Conservation (phyloP, 805 yeast genomes). For the Starmerella bombi region DNA sequence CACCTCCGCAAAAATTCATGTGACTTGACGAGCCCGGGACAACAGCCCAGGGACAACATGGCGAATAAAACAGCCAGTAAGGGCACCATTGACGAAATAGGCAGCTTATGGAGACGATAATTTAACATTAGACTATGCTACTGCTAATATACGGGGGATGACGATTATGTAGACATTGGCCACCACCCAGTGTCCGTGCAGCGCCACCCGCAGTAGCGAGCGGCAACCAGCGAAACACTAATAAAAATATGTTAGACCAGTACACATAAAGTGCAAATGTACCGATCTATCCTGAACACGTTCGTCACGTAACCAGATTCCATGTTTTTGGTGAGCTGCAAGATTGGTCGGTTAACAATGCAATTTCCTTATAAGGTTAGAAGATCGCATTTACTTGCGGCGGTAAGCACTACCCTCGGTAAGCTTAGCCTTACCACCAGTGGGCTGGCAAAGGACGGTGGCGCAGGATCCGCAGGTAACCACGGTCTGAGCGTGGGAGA, state of each 20-base stretch:
- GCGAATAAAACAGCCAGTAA: no score
- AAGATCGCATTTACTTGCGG: slow-evolving; percentile 57
- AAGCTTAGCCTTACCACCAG: slow-evolving; percentile 99
- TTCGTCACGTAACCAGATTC: not conserved
- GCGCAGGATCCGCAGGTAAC: slow-evolving; percentile 98
- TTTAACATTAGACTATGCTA: not conserved
- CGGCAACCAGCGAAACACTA: not conserved
- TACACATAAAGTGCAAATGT: not conserved
- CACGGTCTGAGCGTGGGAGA: slow-evolving; percentile 99
- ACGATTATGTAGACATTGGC: not conserved
- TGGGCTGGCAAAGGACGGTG: slow-evolving; percentile 95
- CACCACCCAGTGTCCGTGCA: not conserved
- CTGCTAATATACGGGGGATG: not conserved
- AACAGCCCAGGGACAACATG: no score
- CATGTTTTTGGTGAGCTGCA: not conserved
- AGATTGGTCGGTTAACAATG: not conserved
- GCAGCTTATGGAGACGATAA: no score
- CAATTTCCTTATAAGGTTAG: not conserved
- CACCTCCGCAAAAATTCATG: no score
- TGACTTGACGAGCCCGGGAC: no score
- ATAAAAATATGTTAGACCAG: not conserved
- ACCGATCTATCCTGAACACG: not conserved
- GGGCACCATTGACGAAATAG: no score
- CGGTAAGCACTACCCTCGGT: slow-evolving; percentile 99
- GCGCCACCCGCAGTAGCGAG: not conserved